Conservation (phyloP, 2,329 filamentous ascomycete genomes). For the Hypoxylon sp. region DNA sequence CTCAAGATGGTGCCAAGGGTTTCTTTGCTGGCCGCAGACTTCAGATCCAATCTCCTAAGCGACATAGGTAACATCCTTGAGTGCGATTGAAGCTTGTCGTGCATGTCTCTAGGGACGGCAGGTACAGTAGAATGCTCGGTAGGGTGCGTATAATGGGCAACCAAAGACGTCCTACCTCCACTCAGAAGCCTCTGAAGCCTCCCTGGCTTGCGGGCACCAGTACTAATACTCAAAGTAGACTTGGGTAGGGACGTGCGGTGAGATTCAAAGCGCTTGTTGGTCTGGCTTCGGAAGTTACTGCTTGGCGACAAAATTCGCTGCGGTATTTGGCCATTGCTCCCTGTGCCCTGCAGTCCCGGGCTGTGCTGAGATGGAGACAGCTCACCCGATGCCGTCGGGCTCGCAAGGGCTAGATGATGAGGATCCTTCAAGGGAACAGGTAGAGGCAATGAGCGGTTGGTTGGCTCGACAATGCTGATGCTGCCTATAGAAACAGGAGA, state of each 20-base stretch:
- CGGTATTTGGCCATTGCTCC: conserved; percentile 16
- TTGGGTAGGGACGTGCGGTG: conserved; percentile 38
- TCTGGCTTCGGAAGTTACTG: conserved; percentile 25
- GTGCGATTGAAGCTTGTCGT: conserved; percentile 49
- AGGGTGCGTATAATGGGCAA: conserved; percentile 47
- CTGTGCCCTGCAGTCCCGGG: conserved; percentile 1
- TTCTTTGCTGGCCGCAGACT: conserved; percentile 54
- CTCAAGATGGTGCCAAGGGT: conserved; percentile 60
- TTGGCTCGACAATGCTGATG: conserved; percentile 7
- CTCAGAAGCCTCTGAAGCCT: conserved; percentile 53
- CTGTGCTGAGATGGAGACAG: conserved; percentile 19
- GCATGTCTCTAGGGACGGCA: conserved; percentile 48
- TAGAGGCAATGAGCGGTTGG: conserved; percentile 43
- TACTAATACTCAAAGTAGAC: conserved; percentile 48
- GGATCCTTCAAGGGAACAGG: conserved; percentile 50
- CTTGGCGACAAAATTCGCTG: conserved; percentile 33
- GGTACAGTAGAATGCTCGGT: conserved; percentile 46
- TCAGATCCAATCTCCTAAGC: conserved; percentile 49
- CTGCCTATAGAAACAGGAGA: background rate
- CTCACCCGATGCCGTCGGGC: conserved; percentile 15
- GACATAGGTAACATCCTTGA: conserved; percentile 46
- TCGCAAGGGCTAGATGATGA: conserved; percentile 8
- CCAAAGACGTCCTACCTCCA: conserved; percentile 44
- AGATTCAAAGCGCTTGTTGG: conserved; percentile 29
- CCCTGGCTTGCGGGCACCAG: conserved; percentile 47